Base-by-base conservation (phyloP, 177 flowering plant species). In the Viscum album region DNA sequence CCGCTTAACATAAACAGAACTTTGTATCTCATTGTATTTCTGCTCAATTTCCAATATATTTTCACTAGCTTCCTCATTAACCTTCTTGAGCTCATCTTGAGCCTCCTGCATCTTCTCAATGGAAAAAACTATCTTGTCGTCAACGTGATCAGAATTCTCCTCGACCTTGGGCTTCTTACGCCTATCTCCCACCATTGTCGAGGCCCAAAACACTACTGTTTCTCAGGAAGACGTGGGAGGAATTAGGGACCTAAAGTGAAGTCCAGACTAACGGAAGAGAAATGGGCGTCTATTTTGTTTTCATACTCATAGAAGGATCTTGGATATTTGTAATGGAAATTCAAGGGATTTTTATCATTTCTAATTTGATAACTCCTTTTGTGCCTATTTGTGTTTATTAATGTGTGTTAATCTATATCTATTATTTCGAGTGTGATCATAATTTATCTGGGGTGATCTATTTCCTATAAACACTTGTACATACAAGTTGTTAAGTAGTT, bases 11-110 rank as follows among this genome's bases (percentile, higher is more conserved):
- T 79, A 79, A 21, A 76, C 75, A 43, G 81, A 79, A 62, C 69
- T 79, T 72, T 33, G 68, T 64, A 66, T 66, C 52, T 66, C 68
- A 43, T 66, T 66, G 34, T 66, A 66, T 33, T 66, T 66, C 4
- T 66, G 68, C 34, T 66, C 68, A 1, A 66, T n/a, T 37, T 66
- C 68, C 68, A 66, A 43, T 17, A 66, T 52, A 28, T 39, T 66
- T 47, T 66, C 68, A 66, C 68, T 66, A 13, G 68, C 68, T 28
- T 66, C 68, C 34, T 79, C 81, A 70, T 76, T 76, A 19, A 83
- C 88, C 86, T 82, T 85, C n/a, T 83, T 85, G 35, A 85, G 85
- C 65, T 83, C 84, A 45, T 81, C 84, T 61, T 85, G 88, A 64
- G 81, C 63, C 72, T 85, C 88, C 77, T 85, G 86, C 68, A 85